Evolutionary conservation across 2,329 filamentous ascomycete species (phyloP).

Genomic region (Alternaria sp.): DNA sequence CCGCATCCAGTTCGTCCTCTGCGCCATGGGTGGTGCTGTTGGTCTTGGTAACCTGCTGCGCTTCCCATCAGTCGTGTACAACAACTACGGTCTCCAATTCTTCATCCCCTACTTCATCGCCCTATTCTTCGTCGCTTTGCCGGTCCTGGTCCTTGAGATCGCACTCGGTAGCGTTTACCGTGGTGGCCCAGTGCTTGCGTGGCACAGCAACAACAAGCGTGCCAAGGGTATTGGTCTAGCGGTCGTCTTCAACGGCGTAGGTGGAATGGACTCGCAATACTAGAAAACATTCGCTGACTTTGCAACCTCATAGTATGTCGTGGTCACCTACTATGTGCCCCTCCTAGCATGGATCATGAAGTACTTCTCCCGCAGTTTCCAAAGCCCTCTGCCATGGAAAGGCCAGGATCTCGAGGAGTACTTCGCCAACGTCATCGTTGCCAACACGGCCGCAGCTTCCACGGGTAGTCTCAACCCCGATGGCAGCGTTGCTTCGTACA

Average conservation of each 20-base stretch:
- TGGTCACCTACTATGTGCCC: conserved; percentile 20
- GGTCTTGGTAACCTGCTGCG: conserved; percentile 24
- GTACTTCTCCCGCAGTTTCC: conserved; percentile 4
- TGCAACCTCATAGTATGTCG: background rate
- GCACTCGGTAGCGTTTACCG: conserved; percentile 24
- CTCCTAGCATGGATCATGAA: conserved; percentile 20
- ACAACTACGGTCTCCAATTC: conserved; percentile 26
- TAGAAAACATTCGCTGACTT: no score
- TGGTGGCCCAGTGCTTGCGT: conserved; percentile 25
- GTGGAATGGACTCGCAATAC: background rate
- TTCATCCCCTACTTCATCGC: conserved; percentile 22
- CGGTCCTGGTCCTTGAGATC: conserved; percentile 22
- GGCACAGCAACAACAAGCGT: conserved; percentile 23
- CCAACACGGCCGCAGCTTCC: background rate
- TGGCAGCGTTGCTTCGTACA: conserved; percentile 12
- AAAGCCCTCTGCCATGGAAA: conserved; percentile 7
- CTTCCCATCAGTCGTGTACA: conserved; percentile 23
- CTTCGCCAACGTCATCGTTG: conserved; percentile 3
- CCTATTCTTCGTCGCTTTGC: conserved; percentile 21
- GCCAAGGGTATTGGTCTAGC: conserved; percentile 19
- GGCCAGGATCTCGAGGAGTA: background rate
- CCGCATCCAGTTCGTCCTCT: conserved; percentile 18
- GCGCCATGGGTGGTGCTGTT: conserved; percentile 20
- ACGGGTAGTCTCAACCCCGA: conserved; percentile 6
- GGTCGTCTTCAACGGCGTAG: conserved; percentile 13